These are phyloP conservation scores for Penicilliopsis zonata DNA, from an alignment of 495 filamentous ascomycete species.

Conservation along the genomic window DNA sequence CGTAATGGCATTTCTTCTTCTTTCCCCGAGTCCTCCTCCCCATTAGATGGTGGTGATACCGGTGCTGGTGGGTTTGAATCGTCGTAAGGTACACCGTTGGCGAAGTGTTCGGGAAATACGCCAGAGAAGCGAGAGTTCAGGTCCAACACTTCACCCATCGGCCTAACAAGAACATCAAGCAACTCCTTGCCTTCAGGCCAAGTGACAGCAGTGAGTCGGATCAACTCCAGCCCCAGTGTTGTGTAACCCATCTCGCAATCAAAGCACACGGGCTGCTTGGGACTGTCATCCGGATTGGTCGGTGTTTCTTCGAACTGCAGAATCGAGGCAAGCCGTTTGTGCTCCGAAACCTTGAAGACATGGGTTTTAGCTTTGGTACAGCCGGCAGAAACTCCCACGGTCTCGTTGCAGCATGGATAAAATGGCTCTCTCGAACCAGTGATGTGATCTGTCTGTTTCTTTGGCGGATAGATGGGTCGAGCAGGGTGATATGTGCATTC, in stretches of 20 bases:
- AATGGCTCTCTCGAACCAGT: constrained; percentile 37
- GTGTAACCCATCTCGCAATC: constrained; percentile 99
- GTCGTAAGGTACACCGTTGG: constrained; percentile 51
- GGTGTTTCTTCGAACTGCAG: constrained; percentile 76
- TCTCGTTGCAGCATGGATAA: constrained; percentile 68
- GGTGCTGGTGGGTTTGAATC: constrained; percentile 5
- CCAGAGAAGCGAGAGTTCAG: constrained; percentile 86
- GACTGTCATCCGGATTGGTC: constrained; percentile 29
- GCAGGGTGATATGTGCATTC: constrained; percentile 68
- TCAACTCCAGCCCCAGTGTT: constrained; percentile 69
- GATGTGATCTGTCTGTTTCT: constrained; percentile 33
- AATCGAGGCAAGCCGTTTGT: constrained; percentile 62
- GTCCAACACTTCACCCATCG: constrained; percentile 74
- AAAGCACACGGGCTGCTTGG: constrained; percentile 51
- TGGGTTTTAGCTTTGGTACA: constrained; percentile 60
- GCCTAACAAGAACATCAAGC: constrained; percentile 76
- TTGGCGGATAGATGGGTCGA: constrained; percentile 40
- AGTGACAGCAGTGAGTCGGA: constrained; percentile 74
- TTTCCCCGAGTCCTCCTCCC: constrained; percentile 8
- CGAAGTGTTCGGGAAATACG: constrained; percentile 61
- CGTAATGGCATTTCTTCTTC: constrained; percentile 29
- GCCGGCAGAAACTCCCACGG: constrained; percentile 54
- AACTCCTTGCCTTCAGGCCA: constrained; percentile 71
- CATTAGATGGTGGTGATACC: constrained; percentile 4
- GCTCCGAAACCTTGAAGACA: constrained; percentile 75